Evolutionary conservation across 2,329 filamentous ascomycete genomes (phyloP), one percentile per base, ranked within the genome.

Genomic region (Ophiostoma perfectum): DNA sequence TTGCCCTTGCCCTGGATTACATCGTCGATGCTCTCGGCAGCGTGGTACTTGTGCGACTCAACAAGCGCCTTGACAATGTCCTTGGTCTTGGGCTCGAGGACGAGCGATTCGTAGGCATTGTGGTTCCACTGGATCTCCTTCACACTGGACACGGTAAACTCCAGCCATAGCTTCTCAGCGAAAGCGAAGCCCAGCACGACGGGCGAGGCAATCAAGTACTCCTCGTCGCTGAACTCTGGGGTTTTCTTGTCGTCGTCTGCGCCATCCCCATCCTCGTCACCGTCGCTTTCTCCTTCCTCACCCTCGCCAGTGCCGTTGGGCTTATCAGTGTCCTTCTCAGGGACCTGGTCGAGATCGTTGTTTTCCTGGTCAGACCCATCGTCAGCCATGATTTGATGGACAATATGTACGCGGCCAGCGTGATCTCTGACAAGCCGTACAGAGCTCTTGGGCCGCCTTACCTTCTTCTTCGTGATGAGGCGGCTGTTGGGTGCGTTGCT

Each of bases 121-220:
- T 90, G 86, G 74, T 96, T 94, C 91, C 91, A 97, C 47, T 88
- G 84, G 71, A 97, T 94, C 4, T 96, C 90, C 62, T 86, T 85
- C 71, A 97, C 84, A 0, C 89, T 88, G 0, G 90, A 91, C 27
- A 97, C 88, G 0, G 88, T 88, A 74, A 97, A 92, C 76, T 97
- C 92, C 0, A 96, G 84, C 93, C 93, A 97, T 9, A 92, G 82
- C 78, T 96, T 97, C 78, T 96, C 92, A 0, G 86, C 87, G 76
- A 97, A 96, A 0, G 91, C 87, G 74, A 96, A 97, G 0, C 93
- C 93, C 1, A 96, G 84, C 0, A 96, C 91, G 0, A 96, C 88
- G 0, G 93, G 90, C 1, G 91, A 94, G 1, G 92, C 88, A 65
- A 96, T 89, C 5, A 97, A 81, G 38, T 95, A 89, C 73, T 97